These are phyloP conservation scores for Castanea mollissima DNA, from an alignment of 306 rosid species.

Conservation along the genomic window DNA sequence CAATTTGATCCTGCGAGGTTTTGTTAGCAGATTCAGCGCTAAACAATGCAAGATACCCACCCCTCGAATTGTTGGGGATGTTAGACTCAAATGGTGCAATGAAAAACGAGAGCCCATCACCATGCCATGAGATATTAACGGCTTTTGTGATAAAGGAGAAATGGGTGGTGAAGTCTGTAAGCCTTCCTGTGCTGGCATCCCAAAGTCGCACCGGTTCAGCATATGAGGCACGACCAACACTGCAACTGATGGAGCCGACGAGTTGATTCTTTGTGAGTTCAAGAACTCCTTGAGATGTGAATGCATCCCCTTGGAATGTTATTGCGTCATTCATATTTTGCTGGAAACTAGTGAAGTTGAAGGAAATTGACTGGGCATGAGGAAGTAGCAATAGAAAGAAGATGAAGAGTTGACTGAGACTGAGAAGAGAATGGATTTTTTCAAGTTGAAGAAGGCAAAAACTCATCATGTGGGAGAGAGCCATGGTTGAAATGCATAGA, in stretches of 20 bases:
- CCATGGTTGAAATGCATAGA: neutral
- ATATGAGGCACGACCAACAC: conserved; percentile 61
- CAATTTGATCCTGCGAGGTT: conserved; percentile 38
- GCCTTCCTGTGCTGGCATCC: conserved; percentile 39
- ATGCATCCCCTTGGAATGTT: conserved; percentile 50
- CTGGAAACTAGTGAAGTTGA: conserved; percentile 43
- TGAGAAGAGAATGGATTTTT: neutral
- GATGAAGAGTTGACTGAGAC: neutral
- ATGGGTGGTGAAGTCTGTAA: conserved; percentile 72
- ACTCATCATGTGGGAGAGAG: neutral
- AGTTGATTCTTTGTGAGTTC: conserved; percentile 60
- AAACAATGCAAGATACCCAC: conserved; percentile 65
- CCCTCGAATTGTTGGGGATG: conserved; percentile 49
- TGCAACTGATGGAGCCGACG: conserved; percentile 34
- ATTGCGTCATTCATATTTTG: conserved; percentile 33
- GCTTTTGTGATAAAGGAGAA: conserved; percentile 55
- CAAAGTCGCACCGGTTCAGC: conserved; percentile 49
- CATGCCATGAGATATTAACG: neutral
- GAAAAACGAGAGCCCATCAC: conserved; percentile 73
- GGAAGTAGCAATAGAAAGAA: conserved; percentile 14
- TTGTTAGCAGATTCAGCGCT: conserved; percentile 23
- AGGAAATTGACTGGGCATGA: conserved; percentile 40
- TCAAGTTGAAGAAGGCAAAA: neutral
- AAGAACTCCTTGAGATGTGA: conserved; percentile 36
- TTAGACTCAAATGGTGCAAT: conserved; percentile 49